Evolutionary conservation across 2,329 filamentous ascomycete genomes (phyloP).

Genomic region (Rhinocladiella similis): DNA sequence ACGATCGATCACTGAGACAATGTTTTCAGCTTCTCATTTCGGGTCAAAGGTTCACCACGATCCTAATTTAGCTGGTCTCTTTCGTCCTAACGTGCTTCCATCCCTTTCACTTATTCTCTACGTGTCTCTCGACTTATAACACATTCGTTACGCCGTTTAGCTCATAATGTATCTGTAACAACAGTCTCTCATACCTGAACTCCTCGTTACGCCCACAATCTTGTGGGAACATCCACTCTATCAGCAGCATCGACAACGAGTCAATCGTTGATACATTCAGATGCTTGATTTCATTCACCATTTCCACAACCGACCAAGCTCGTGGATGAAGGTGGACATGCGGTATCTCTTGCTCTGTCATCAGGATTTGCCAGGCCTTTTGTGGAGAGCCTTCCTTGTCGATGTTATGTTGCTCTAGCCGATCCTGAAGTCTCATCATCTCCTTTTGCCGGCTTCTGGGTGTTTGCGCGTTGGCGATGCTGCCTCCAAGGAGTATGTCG

Average conservation of each 20-base stretch:
- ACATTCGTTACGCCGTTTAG: conserved; percentile 9
- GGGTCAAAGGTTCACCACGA: too few relatives aligned
- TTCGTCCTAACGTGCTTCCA: neutral
- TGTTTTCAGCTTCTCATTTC: too few relatives aligned
- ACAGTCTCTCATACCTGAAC: conserved; percentile 4
- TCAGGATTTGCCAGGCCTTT: conserved; percentile 13
- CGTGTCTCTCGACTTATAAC: neutral
- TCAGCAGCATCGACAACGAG: conserved; percentile 9
- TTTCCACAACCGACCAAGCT: conserved; percentile 15
- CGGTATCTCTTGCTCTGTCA: conserved; percentile 12
- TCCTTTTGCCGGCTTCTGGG: neutral
- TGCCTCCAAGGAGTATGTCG: conserved; percentile 9
- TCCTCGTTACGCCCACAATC: neutral
- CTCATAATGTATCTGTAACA: conserved; percentile 12
- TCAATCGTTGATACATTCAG: conserved; percentile 10
- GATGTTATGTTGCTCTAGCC: conserved; percentile 5
- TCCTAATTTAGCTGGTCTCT: neutral
- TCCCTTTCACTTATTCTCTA: neutral
- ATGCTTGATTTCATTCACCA: conserved; percentile 16
- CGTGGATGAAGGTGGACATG: conserved; percentile 9
- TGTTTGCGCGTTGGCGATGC: neutral
- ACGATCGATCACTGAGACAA: too few relatives aligned
- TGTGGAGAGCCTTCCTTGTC: conserved; percentile 13
- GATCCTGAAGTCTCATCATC: conserved; percentile 6
- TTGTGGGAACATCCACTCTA: conserved; percentile 10